Conservation (phyloP, 2,329 filamentous ascomycete genomes). For the Talaromyces funiculosus region DNA sequence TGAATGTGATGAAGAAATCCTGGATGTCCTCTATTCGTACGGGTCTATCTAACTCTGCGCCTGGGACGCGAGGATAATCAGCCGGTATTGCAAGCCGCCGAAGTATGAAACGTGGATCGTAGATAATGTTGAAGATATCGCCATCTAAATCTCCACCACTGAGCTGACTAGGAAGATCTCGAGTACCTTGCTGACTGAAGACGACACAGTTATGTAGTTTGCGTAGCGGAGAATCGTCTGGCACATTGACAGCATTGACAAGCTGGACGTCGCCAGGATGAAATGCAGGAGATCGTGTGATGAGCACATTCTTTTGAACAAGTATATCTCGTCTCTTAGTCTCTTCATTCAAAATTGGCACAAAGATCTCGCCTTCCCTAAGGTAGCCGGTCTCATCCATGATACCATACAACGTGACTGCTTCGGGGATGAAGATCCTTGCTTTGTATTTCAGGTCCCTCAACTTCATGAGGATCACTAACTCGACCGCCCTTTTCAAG, state of each 20-base stretch:
- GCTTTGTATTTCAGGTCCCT: constrained; percentile 72
- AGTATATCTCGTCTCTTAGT: constrained; percentile 24
- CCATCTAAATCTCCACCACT: constrained; percentile 81
- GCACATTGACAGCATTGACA: constrained; percentile 55
- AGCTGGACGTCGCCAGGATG: constrained; percentile 76
- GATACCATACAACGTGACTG: constrained; percentile 72
- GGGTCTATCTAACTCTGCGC: constrained; percentile 54
- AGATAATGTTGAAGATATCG: constrained; percentile 76
- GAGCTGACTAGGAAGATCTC: constrained; percentile 72
- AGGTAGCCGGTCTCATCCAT: constrained; percentile 75
- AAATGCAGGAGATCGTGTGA: constrained; percentile 75
- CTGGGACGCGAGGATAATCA: constrained; percentile 59
- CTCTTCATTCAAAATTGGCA: constrained; percentile 48
- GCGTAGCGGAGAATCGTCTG: constrained; percentile 55
- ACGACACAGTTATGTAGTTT: constrained; percentile 67
- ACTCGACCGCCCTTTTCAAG: constrained; percentile 64
- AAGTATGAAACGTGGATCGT: constrained; percentile 53
- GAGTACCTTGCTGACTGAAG: constrained; percentile 64
- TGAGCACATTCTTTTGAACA: constrained; percentile 45
- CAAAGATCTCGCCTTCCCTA: constrained; percentile 62
- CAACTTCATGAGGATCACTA: constrained; percentile 63
- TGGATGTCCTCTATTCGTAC: constrained; percentile 65
- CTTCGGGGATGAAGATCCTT: constrained; percentile 64
- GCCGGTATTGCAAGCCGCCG: constrained; percentile 51
- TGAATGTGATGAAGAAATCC: constrained; percentile 74